These are phyloP conservation scores for Russula emetica DNA, from an alignment of 768 basidiomycete genomes.

Conservation along the genomic window DNA sequence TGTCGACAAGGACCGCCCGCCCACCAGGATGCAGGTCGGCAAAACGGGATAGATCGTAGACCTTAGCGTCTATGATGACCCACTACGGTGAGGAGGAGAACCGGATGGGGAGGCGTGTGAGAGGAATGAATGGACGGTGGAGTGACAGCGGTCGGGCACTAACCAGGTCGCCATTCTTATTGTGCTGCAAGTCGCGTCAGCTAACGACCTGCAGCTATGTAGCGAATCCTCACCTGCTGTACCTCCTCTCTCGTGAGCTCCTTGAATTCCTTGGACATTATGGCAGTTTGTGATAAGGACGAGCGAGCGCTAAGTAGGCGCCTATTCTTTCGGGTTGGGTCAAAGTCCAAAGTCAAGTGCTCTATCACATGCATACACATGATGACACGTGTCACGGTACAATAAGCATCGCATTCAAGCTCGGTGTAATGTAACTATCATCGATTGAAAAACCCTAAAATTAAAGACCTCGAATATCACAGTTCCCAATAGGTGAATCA, in stretches of 20 bases:
- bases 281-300: neutral
- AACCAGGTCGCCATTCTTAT: constrained; percentile 78
- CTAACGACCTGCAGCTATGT: neutral
- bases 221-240: constrained; percentile 47
- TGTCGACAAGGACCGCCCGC: constrained; percentile 57
- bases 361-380: neutral
- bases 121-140: no score
- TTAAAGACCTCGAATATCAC: constrained; percentile 9
- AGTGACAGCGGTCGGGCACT: constrained; percentile 29
- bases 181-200: constrained; percentile 53
- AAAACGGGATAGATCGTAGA: constrained; percentile 80
- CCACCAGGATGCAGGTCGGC: constrained; percentile 85
- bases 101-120: neutral
- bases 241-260: constrained; percentile 58
- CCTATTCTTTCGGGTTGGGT: neutral
- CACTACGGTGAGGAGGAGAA: constrained; percentile 45
- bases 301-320: no score
- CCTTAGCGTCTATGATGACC: constrained; percentile 76
- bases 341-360: no score
- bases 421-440: neutral
- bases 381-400: neutral
- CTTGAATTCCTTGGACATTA: constrained; percentile 29
- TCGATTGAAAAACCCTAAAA: neutral
- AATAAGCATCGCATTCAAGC: neutral
- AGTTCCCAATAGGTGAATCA: constrained; percentile 21